Conservation (phyloP, 108 stramenopile genomes). For the Pelagomonas calceolata region DNA sequence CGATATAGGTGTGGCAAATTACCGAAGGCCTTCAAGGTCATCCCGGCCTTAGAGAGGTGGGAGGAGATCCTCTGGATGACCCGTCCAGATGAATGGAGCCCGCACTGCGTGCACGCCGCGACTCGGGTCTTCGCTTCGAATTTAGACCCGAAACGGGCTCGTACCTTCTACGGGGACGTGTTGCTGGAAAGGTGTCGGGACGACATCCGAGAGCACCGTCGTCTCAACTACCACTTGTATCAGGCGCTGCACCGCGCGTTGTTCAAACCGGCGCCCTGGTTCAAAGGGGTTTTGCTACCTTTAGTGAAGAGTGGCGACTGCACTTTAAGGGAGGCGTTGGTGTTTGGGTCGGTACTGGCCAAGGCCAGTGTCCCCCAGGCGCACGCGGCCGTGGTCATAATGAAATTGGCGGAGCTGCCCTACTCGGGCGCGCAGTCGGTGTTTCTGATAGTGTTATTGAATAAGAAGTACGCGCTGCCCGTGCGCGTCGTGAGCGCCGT, state of each 20-base stretch:
- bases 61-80: conserved; percentile 94
- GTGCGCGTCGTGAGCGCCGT: conserved; percentile 70
- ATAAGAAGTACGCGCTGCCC: conserved; percentile 96
- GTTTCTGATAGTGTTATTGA: conserved; percentile 74
- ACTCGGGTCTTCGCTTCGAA: conserved; percentile 97
- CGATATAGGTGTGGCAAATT: conserved; percentile 91
- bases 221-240: conserved; percentile 98
- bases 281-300: conserved; percentile 94
- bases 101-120: conserved; percentile 87
- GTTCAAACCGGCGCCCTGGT: conserved; percentile 98
- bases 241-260: conserved; percentile 78
- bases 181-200: conserved; percentile 83
- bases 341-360: conserved; percentile 80
- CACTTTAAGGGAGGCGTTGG: conserved; percentile 88
- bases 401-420: conserved; percentile 82
- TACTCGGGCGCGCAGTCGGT: conserved; percentile 87
- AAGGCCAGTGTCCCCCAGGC: conserved; percentile 85
- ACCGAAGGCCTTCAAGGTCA: conserved; percentile 98
- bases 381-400: conserved; percentile 92
- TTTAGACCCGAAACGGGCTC: conserved; percentile 90
- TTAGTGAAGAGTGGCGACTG: conserved; percentile 73
- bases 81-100: conserved; percentile 89
- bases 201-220: conserved; percentile 77
- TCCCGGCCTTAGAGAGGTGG: conserved; percentile 89
- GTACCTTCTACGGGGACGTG: conserved; percentile 90